phyloP scores from a whole-genome alignment of 306 rosid species.

The Mimosa bimucronata region DNA sequence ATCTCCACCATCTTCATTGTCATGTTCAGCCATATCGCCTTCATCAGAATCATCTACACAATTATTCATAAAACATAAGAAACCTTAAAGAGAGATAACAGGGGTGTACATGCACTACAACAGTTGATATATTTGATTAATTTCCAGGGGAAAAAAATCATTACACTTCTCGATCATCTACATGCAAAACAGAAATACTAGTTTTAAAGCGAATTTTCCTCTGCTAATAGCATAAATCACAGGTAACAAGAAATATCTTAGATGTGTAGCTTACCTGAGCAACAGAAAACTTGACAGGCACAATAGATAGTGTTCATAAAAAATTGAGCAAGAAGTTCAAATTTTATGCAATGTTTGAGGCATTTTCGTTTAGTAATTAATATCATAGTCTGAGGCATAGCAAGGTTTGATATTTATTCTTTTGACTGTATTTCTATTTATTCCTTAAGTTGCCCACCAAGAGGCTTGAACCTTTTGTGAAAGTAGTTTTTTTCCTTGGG shows the following conservation, averaged over 20 bases:
- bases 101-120: constrained; percentile 10
- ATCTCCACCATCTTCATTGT: constrained; percentile 49
- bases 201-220: constrained; percentile 20
- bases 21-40: constrained; percentile 54
- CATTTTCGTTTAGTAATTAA: not conserved
- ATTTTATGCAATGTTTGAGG: not conserved
- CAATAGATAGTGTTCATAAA: not conserved
- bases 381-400: not conserved
- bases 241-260: constrained; percentile 20
- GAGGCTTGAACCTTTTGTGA: not conserved
- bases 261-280: constrained; percentile 23
- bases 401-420: not conserved
- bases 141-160: constrained; percentile 9
- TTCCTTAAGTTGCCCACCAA: not conserved
- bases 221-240: constrained; percentile 20
- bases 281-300: constrained; percentile 15
- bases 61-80: constrained; percentile 32
- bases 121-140: constrained; percentile 18
- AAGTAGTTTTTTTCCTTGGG: not conserved
- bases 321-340: not conserved
- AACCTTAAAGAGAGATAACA: constrained; percentile 14
- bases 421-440: not conserved
- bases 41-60: constrained; percentile 75
- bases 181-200: constrained; percentile 22
- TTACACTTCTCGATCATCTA: constrained; percentile 14